Evolutionary conservation across 116 monocot genomes (phyloP).

Genomic region (Dioscorea cayenensis): DNA sequence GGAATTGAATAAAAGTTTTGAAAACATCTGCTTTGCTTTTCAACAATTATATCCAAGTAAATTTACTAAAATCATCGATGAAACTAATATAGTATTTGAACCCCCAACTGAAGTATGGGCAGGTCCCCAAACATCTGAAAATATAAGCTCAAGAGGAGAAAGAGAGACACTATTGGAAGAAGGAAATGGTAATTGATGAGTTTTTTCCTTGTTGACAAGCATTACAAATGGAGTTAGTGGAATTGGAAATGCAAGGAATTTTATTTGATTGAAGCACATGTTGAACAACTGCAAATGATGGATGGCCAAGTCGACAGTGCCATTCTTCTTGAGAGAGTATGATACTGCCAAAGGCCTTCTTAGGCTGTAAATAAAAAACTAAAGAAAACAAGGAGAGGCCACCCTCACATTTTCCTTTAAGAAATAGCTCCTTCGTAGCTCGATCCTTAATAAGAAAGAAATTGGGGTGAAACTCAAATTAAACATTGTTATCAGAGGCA

Average conservation of each 20-base stretch:
- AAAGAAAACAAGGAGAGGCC: background rate
- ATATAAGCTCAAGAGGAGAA: background rate
- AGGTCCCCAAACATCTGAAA: background rate
- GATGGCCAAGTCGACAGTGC: background rate
- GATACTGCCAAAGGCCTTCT: background rate
- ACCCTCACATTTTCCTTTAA: background rate
- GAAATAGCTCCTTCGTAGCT: background rate
- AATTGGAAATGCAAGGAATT: too few relatives aligned
- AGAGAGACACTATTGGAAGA: background rate
- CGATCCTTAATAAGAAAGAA: slow-evolving; percentile 4
- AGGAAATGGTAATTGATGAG: background rate
- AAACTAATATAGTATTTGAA: too few relatives aligned
- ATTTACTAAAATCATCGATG: background rate
- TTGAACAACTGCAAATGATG: background rate
- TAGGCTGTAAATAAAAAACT: too few relatives aligned
- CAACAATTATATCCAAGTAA: background rate
- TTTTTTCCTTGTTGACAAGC: background rate
- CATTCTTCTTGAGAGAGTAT: background rate
- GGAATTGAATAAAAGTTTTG: background rate
- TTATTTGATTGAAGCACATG: too few relatives aligned
- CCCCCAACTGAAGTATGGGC: background rate
- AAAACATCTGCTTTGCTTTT: background rate
- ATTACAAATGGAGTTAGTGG: background rate
- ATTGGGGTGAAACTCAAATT: slow-evolving; percentile 4
- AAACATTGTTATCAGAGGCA: background rate